A percentile compares a stretch with the other conserved stretches of the same genome.
Evolutionary conservation across 805 yeast species (phyloP).

Genomic region (Zygotorulaspora danielsina): DNA sequence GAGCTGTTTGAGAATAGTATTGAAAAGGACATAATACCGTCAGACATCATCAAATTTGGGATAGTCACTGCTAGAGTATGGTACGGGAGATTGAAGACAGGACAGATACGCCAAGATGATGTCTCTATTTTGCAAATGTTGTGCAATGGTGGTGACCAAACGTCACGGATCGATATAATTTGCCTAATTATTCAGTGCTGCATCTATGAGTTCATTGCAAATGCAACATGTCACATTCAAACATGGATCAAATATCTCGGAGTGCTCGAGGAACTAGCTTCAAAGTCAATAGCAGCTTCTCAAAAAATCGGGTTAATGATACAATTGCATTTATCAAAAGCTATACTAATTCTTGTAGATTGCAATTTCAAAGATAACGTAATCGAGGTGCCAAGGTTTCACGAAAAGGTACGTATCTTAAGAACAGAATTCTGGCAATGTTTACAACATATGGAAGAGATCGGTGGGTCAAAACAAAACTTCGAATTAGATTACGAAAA

Average conservation of each 20-base stretch:
- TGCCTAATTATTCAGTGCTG: slow-evolving; percentile 16
- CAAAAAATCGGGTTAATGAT: slow-evolving; percentile 25
- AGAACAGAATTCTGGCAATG: slow-evolving; percentile 21
- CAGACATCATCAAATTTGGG: slow-evolving; percentile 2
- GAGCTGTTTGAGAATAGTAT: slow-evolving; percentile 1
- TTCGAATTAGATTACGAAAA: slow-evolving; percentile 17
- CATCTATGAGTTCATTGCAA: slow-evolving; percentile 12
- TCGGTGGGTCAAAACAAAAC: slow-evolving; percentile 14
- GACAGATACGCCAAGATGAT: not conserved
- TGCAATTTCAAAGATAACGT: slow-evolving; percentile 5
- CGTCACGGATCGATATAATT: slow-evolving; percentile 1
- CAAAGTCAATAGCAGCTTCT: slow-evolving; percentile 19
- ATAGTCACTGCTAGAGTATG: slow-evolving; percentile 6
- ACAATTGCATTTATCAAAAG: slow-evolving; percentile 20
- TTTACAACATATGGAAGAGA: slow-evolving; percentile 22
- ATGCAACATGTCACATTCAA: slow-evolving; percentile 2
- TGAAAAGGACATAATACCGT: not conserved
- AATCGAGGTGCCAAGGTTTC: slow-evolving; percentile 8
- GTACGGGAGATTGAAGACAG: slow-evolving; percentile 6
- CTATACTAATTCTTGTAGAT: slow-evolving; percentile 13
- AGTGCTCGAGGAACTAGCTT: slow-evolving; percentile 7
- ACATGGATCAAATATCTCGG: slow-evolving; percentile 5
- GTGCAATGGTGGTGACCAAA: not conserved
- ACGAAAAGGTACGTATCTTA: slow-evolving; percentile 10
- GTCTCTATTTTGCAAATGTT: not conserved